phyloP scores from a whole-genome alignment of 2,329 filamentous ascomycete species.

The Fusarium goolgardi region DNA sequence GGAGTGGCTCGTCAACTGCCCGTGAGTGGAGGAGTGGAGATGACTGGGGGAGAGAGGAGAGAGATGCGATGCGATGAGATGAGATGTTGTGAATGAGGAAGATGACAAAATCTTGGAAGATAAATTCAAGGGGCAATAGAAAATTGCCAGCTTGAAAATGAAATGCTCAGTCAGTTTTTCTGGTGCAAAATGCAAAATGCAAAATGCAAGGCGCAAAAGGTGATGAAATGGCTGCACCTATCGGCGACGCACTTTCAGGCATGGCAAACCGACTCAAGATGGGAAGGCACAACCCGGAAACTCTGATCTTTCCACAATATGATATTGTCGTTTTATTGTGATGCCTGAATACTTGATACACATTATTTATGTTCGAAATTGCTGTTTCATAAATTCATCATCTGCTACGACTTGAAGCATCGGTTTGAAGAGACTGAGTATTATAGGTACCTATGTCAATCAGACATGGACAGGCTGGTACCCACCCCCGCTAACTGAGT shows the following conservation, averaged over 20 bases:
- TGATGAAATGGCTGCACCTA: constrained; percentile 34
- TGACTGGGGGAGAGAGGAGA: constrained; percentile 14
- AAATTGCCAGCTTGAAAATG: not conserved
- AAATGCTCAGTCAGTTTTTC: not conserved
- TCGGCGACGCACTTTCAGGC: constrained; percentile 14
- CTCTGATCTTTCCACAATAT: not conserved
- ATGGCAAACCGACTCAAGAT: not conserved
- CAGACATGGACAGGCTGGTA: not conserved
- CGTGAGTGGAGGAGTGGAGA: constrained; percentile 43
- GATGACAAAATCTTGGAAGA: not conserved
- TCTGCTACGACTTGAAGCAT: not conserved
- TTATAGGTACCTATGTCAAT: no score
- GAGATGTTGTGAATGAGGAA: not conserved
- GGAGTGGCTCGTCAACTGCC: constrained; percentile 4
- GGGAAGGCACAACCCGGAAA: not conserved
- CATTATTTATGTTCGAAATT: not conserved
- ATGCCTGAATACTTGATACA: not conserved
- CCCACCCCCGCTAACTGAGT: constrained; percentile 33
- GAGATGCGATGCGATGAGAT: not conserved
- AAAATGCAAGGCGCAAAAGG: constrained; percentile 7
- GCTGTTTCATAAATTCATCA: not conserved
- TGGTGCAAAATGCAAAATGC: not conserved
- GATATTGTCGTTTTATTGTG: not conserved
- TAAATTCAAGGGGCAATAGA: not conserved
- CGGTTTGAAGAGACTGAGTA: not conserved